Conservation (phyloP, 2,329 filamentous ascomycete genomes). For the Diaporthe sp. region DNA sequence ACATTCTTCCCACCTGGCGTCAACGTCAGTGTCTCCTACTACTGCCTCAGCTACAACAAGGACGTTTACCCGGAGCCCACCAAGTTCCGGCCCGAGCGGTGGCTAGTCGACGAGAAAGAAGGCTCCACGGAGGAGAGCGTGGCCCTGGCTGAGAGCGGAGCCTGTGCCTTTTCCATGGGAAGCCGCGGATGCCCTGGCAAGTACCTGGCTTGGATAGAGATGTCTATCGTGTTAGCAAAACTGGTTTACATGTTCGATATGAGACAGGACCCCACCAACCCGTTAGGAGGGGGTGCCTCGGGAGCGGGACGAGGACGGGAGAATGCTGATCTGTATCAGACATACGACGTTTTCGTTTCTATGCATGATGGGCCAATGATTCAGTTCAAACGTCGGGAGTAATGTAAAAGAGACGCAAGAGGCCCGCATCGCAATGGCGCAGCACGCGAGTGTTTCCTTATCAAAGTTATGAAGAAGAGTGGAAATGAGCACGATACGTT, state of each 20-base stretch:
- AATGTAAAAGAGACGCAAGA: not conserved
- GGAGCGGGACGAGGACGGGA: not conserved
- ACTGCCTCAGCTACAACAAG: slow-evolving; percentile 31
- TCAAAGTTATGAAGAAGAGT: not conserved
- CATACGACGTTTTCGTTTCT: slow-evolving; percentile 21
- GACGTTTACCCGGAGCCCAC: slow-evolving; percentile 27
- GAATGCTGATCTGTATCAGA: slow-evolving; percentile 16
- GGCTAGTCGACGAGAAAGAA: slow-evolving; percentile 24
- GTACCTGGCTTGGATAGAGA: slow-evolving; percentile 33
- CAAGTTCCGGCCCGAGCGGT: slow-evolving; percentile 33
- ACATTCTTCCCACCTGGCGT: slow-evolving; percentile 16
- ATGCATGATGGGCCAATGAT: slow-evolving; percentile 28
- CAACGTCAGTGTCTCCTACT: slow-evolving; percentile 7
- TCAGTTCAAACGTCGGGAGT: slow-evolving; percentile 8
- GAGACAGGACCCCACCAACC: not conserved
- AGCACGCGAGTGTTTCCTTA: not conserved
- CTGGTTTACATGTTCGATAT: slow-evolving; percentile 25
- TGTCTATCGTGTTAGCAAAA: slow-evolving; percentile 31
- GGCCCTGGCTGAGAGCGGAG: slow-evolving; percentile 13
- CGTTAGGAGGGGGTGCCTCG: slow-evolving; percentile 20
- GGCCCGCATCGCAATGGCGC: not conserved
- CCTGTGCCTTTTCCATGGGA: slow-evolving; percentile 27
- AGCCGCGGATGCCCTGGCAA: slow-evolving; percentile 33
- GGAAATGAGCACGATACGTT: not conserved
- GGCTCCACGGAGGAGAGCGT: slow-evolving; percentile 7